These are phyloP conservation scores for Amanita inopinata DNA, from an alignment of 768 basidiomycete species.

Conservation along the genomic window DNA sequence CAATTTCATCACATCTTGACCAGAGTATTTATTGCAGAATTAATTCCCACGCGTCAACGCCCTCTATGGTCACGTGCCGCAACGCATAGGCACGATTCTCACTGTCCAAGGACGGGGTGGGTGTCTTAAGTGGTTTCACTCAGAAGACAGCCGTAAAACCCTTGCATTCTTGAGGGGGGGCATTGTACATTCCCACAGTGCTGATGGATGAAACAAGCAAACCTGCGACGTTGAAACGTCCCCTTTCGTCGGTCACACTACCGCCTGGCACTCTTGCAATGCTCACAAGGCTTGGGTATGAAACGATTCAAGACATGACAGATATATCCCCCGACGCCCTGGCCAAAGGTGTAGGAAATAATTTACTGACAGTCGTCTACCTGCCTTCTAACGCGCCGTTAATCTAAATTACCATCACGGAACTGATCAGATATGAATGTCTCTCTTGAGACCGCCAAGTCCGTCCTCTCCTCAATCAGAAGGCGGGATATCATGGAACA, in stretches of 20 bases:
- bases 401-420: slow-evolving; percentile 1
- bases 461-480: slow-evolving; percentile 34
- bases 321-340: slow-evolving; percentile 34
- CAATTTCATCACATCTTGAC: not conserved
- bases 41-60: slow-evolving; percentile 5
- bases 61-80: slow-evolving; percentile 4
- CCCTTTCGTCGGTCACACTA: slow-evolving; percentile 37
- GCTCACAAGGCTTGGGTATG: slow-evolving; percentile 46
- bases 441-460: slow-evolving; percentile 33
- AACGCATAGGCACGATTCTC: too few relatives aligned
- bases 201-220: too few relatives aligned
- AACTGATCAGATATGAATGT: slow-evolving; percentile 38
- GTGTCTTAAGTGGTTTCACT: too few relatives aligned
- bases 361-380: too few relatives aligned
- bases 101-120: too few relatives aligned
- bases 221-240: slow-evolving; percentile 29
- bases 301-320: slow-evolving; percentile 43
- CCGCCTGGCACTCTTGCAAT: slow-evolving; percentile 35
- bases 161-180: too few relatives aligned
- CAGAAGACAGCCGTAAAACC: too few relatives aligned
- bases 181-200: too few relatives aligned
- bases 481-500: slow-evolving; percentile 8
- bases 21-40: slow-evolving; percentile 1
- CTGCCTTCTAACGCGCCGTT: not conserved
- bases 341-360: slow-evolving; percentile 33